Percentiles rank a stretch among this genome's conserved stretches.
phyloP scores from a whole-genome alignment of 108 stramenopile genomes.

The Fragilariopsis cylindrus region DNA sequence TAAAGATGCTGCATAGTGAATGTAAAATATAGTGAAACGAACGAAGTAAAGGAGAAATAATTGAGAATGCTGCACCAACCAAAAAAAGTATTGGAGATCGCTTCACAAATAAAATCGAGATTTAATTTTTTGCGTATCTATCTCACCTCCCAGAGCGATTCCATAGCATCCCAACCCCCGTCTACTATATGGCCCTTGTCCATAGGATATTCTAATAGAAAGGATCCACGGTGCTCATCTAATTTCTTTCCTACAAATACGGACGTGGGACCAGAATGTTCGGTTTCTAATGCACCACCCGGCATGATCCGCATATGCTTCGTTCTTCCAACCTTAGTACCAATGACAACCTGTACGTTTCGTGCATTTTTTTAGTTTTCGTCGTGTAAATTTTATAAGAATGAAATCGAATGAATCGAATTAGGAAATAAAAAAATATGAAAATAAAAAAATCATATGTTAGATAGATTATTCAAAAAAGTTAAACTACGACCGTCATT shows the following conservation, averaged over 20 bases:
- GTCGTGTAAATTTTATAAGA: too few species aligned
- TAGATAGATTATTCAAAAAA: too few species aligned
- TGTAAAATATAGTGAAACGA: slow-evolving; percentile 4
- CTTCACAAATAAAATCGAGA: not conserved
- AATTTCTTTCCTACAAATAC: slow-evolving; percentile 92
- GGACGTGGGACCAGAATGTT: slow-evolving; percentile 64
- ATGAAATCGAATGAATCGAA: not conserved
- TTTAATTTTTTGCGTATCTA: not conserved
- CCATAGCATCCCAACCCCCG: slow-evolving; percentile 95
- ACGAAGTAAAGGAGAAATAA: not conserved
- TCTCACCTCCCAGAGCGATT: slow-evolving; percentile 80
- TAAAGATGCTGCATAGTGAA: slow-evolving; percentile 60
- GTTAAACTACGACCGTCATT: too few species aligned
- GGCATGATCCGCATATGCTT: slow-evolving; percentile 97
- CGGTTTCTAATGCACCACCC: slow-evolving; percentile 89
- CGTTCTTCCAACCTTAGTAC: slow-evolving; percentile 90
- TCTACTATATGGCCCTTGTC: slow-evolving; percentile 86
- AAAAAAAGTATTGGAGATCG: not conserved
- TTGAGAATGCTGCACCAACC: not conserved
- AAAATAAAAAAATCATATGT: not conserved
- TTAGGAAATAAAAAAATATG: not conserved
- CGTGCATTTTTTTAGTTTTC: not conserved
- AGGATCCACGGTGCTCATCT: slow-evolving; percentile 93
- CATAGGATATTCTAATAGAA: slow-evolving; percentile 91
- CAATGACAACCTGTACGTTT: slow-evolving; percentile 65